Evolutionary conservation across 345 rosid species (phyloP).

Genomic region (Boechera retrofracta): DNA sequence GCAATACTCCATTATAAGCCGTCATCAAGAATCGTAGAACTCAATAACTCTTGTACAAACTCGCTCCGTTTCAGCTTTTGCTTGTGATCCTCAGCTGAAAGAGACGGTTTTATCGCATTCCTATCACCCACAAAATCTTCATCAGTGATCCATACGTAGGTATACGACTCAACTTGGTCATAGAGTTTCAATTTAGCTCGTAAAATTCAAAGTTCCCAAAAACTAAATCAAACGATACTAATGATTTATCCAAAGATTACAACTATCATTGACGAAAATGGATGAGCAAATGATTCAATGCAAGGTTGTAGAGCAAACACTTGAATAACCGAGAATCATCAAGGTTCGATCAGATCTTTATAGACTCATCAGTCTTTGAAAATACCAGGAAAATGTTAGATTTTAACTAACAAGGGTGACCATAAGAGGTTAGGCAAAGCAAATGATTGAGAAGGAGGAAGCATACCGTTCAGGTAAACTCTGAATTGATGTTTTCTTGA

Average conservation of each 20-base stretch:
- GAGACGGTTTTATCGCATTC: constrained; percentile 53
- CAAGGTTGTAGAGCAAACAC: neutral
- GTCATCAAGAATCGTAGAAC: constrained; percentile 66
- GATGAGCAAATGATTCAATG: neutral
- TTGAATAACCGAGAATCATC: neutral
- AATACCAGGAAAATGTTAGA: neutral
- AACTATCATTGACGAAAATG: neutral
- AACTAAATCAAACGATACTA: neutral
- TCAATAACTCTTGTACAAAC: constrained; percentile 68
- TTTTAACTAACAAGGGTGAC: neutral
- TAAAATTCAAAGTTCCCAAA: neutral
- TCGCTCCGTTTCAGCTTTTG: constrained; percentile 73
- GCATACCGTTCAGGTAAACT: constrained; percentile 60
- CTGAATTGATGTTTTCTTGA: constrained; percentile 56
- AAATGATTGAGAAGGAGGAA: constrained; percentile 3
- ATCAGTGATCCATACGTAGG: neutral
- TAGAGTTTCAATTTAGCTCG: neutral
- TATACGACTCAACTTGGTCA: constrained; percentile 6
- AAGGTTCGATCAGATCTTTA: neutral
- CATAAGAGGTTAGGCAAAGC: constrained; percentile 2
- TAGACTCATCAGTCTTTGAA: neutral
- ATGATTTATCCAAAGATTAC: neutral
- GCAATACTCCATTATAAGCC: constrained; percentile 50
- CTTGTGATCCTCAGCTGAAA: constrained; percentile 76
- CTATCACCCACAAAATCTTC: constrained; percentile 46